Evolutionary conservation across 2,329 filamentous ascomycete genomes (phyloP).

Genomic region (Lecanicillium sp.): DNA sequence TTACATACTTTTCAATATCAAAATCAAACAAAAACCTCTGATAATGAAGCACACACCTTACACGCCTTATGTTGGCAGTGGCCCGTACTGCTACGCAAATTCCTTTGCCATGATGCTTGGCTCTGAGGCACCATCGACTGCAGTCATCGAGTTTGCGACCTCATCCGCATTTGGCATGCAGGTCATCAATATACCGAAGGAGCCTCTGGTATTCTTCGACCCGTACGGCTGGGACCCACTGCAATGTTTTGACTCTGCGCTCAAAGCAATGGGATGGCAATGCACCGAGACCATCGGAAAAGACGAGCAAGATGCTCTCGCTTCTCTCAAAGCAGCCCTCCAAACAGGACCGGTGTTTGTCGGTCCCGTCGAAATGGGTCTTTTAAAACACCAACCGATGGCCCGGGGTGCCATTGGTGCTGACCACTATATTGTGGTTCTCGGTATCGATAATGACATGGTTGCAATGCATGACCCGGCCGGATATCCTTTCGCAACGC

Average conservation of each 20-base stretch:
- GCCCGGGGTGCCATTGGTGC: slow-evolving; percentile 16
- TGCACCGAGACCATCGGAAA: slow-evolving; percentile 12
- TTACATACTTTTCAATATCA: not conserved
- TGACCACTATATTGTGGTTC: slow-evolving; percentile 18
- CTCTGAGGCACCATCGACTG: slow-evolving; percentile 13
- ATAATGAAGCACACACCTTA: slow-evolving; percentile 14
- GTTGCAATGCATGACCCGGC: slow-evolving; percentile 17
- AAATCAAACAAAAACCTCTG: not conserved
- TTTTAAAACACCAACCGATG: slow-evolving; percentile 15
- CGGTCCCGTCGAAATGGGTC: slow-evolving; percentile 18
- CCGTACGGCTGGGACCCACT: slow-evolving; percentile 18
- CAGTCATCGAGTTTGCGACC: slow-evolving; percentile 18
- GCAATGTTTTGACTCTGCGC: slow-evolving; percentile 13
- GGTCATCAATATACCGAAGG: slow-evolving; percentile 13
- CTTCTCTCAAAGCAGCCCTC: slow-evolving; percentile 12
- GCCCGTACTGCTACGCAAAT: slow-evolving; percentile 20
- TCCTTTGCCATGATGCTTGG: slow-evolving; percentile 18
- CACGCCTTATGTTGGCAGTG: slow-evolving; percentile 17
- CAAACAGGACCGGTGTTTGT: slow-evolving; percentile 17
- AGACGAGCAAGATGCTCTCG: slow-evolving; percentile 15
- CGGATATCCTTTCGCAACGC: slow-evolving; percentile 16
- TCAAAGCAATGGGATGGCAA: slow-evolving; percentile 16
- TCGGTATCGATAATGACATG: slow-evolving; percentile 5
- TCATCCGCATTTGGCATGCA: slow-evolving; percentile 19
- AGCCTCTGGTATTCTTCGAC: slow-evolving; percentile 16